Conservation (phyloP, 2,329 filamentous ascomycete genomes). For the Magnaporthiopsis rhizophila region DNA sequence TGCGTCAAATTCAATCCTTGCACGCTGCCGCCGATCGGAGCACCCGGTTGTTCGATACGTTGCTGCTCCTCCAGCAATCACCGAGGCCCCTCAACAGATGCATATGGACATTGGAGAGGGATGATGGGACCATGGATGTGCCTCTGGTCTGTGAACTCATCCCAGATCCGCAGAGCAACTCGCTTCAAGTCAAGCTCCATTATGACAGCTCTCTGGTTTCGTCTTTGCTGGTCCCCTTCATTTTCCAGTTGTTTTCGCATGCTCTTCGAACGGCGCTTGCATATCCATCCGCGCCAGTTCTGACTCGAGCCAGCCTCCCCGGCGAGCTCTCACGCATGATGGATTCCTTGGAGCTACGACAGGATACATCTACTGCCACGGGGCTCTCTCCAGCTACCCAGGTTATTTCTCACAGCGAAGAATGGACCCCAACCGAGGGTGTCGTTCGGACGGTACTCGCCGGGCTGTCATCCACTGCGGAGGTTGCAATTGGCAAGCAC, state of each 20-base stretch:
- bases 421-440: slow-evolving; percentile 44
- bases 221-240: neutral
- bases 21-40: slow-evolving; percentile 30
- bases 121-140: slow-evolving; percentile 60
- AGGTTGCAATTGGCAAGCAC: slow-evolving; percentile 41
- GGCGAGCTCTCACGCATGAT: slow-evolving; percentile 10
- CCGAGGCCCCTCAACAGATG: slow-evolving; percentile 44
- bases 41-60: slow-evolving; percentile 64
- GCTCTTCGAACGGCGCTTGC: slow-evolving; percentile 19
- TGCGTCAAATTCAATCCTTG: slow-evolving; percentile 60
- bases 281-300: slow-evolving; percentile 22
- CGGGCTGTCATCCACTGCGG: slow-evolving; percentile 44
- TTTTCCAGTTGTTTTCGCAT: slow-evolving; percentile 20
- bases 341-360: neutral
- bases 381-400: neutral
- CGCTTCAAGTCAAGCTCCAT: slow-evolving; percentile 53
- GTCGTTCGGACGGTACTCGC: slow-evolving; percentile 49
- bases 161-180: slow-evolving; percentile 44
- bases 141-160: slow-evolving; percentile 70
- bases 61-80: slow-evolving; percentile 70
- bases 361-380: neutral
- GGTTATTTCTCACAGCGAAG: neutral
- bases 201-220: slow-evolving; percentile 34
- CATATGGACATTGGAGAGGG: slow-evolving; percentile 49
- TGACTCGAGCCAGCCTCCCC: slow-evolving; percentile 13